Evolutionary conservation across 495 filamentous ascomycete genomes (phyloP).

Genomic region (Apiosordaria backusii): DNA sequence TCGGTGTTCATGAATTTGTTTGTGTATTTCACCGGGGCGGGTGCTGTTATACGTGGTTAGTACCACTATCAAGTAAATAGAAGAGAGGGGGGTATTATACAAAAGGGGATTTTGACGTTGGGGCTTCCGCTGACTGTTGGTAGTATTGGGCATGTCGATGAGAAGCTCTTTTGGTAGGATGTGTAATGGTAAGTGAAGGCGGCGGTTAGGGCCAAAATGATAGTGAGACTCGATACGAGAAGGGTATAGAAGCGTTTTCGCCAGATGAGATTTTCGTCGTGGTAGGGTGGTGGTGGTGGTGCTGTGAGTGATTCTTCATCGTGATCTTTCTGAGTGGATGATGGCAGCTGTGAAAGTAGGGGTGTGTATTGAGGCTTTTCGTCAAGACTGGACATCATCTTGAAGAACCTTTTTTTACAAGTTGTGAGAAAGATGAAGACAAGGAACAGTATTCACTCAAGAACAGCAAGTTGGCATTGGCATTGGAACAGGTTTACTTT

Average conservation of each 20-base stretch:
- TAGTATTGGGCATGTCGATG: constrained; percentile 1
- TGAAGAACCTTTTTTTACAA: background rate
- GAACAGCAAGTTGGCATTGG: background rate
- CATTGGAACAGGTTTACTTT: background rate
- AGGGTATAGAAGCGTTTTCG: constrained; percentile 7
- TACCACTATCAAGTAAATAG: background rate
- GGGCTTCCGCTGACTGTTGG: background rate
- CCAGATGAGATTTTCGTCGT: constrained; percentile 1
- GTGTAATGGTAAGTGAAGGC: background rate
- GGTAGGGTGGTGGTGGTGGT: background rate
- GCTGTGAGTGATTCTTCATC: background rate
- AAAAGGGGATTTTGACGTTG: constrained; percentile 8
- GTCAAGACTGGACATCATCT: background rate
- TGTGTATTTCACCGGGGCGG: constrained; percentile 18
- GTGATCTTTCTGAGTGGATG: background rate
- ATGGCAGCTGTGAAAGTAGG: background rate
- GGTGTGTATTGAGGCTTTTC: constrained; percentile 3
- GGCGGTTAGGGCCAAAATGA: background rate
- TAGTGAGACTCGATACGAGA: background rate
- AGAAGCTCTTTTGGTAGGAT: background rate
- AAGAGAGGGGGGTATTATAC: background rate
- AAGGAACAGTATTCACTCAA: background rate
- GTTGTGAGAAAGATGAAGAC: background rate
- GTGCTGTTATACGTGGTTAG: constrained; percentile 12
- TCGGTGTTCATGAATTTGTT: constrained; percentile 15